phyloP scores from a whole-genome alignment of 169 alveolate genomes.

The Plasmodium gonderi region DNA sequence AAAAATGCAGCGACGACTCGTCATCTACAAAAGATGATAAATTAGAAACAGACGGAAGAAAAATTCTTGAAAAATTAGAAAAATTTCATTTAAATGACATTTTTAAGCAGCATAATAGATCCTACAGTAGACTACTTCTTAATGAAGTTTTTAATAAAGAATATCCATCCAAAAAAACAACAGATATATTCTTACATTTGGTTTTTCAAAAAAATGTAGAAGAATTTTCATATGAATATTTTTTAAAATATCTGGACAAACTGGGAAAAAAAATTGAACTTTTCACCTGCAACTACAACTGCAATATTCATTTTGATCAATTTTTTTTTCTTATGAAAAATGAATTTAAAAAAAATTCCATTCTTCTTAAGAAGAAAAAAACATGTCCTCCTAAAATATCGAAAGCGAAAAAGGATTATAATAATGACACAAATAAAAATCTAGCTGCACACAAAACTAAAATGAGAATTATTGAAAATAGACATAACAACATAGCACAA shows the following conservation, averaged over 20 bases:
- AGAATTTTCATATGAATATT: slow-evolving; percentile 64
- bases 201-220: slow-evolving; percentile 59
- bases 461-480: background rate
- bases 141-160: slow-evolving; percentile 64
- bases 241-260: slow-evolving; percentile 27
- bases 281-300: slow-evolving; percentile 29
- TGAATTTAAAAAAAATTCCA: slow-evolving; percentile 51
- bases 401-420: slow-evolving; percentile 33
- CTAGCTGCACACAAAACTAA: background rate
- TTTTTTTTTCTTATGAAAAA: slow-evolving; percentile 60
- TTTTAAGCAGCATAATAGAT: slow-evolving; percentile 66
- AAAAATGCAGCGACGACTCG: background rate
- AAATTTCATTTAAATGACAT: slow-evolving; percentile 31
- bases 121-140: slow-evolving; percentile 51
- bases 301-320: slow-evolving; percentile 64
- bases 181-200: slow-evolving; percentile 50
- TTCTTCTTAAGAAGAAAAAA: slow-evolving; percentile 27
- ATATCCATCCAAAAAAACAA: slow-evolving; percentile 64
- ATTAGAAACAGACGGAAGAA: background rate
- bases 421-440: background rate
- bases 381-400: background rate
- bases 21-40: background rate
- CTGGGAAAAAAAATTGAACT: slow-evolving; percentile 57
- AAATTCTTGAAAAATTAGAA: slow-evolving; percentile 44
- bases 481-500: slow-evolving; percentile 12